These are phyloP conservation scores for Cocos nucifera DNA, from an alignment of 176 grass and related monocot genomes.

Conservation along the genomic window DNA sequence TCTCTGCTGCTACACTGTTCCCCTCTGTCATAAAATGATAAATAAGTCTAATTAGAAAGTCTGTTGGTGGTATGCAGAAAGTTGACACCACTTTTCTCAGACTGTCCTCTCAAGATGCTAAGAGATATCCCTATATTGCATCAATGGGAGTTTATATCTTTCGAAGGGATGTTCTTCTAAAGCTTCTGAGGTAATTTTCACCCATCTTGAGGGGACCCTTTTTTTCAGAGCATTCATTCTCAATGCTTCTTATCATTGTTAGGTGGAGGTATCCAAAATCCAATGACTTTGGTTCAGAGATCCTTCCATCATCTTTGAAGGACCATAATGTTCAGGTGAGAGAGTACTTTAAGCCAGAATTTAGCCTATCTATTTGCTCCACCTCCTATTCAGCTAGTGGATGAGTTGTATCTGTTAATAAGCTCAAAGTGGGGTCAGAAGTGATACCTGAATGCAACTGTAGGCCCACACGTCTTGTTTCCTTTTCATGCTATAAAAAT, in stretches of 20 bases:
- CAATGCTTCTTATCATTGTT: neutral
- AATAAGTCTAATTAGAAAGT: no score
- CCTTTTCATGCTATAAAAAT: neutral
- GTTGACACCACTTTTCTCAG: constrained; percentile 39
- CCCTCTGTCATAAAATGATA: no score
- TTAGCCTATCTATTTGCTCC: no score
- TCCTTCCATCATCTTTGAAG: constrained; percentile 46
- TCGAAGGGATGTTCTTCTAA: constrained; percentile 44
- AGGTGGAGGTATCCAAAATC: constrained; percentile 54
- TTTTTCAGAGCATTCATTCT: neutral
- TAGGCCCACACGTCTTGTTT: neutral
- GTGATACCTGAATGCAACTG: no score
- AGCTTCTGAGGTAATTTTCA: constrained; percentile 48
- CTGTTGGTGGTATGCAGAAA: constrained; percentile 32
- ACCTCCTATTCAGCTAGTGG: no score
- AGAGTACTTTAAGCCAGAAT: neutral
- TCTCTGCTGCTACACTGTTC: no score
- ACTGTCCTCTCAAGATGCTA: constrained; percentile 17
- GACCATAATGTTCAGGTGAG: constrained; percentile 60
- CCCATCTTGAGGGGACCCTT: no score
- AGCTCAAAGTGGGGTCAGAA: no score
- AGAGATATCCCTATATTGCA: constrained; percentile 50
- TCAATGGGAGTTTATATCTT: constrained; percentile 91
- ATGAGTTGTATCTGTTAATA: no score
- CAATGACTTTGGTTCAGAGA: constrained; percentile 76